phyloP scores from a whole-genome alignment of 768 basidiomycete species.

The Chalciporus chontae region DNA sequence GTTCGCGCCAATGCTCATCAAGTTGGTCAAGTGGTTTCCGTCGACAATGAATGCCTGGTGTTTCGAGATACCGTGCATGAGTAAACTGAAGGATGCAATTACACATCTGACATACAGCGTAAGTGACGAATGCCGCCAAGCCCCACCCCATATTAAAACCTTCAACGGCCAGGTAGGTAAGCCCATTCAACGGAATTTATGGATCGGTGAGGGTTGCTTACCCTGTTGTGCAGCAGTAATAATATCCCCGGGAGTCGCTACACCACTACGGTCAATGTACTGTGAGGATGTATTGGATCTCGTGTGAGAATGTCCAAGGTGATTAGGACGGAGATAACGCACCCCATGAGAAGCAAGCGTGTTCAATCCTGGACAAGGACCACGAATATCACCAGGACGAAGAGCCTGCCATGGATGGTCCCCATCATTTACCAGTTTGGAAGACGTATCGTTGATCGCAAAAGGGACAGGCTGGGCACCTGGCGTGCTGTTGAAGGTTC shows the following conservation, averaged over 20 bases:
- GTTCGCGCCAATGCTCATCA: constrained; percentile 26
- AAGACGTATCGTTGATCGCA: constrained; percentile 21
- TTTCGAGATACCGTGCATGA: background rate
- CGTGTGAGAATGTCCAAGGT: background rate
- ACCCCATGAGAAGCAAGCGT: constrained; percentile 28
- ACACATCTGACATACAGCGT: constrained; percentile 11
- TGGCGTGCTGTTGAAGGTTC: constrained; percentile 15
- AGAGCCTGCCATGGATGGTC: constrained; percentile 15
- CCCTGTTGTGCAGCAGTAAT: constrained; percentile 23
- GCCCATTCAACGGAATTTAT: background rate
- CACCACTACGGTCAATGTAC: constrained; percentile 19
- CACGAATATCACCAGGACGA: constrained; percentile 22
- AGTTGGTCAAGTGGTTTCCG: constrained; percentile 27
- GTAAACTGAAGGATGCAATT: background rate
- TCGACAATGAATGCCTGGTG: constrained; percentile 23
- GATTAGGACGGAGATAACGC: background rate
- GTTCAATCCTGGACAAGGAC: constrained; percentile 24
- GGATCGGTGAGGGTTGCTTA: background rate
- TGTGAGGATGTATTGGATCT: background rate
- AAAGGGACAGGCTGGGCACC: constrained; percentile 22
- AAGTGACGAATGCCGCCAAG: constrained; percentile 20
- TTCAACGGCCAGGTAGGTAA: background rate
- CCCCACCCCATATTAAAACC: constrained; percentile 26
- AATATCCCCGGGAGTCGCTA: constrained; percentile 20
- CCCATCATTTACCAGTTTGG: constrained; percentile 20